phyloP scores from a whole-genome alignment of 768 basidiomycete species.

The Tulasnella sp. region DNA sequence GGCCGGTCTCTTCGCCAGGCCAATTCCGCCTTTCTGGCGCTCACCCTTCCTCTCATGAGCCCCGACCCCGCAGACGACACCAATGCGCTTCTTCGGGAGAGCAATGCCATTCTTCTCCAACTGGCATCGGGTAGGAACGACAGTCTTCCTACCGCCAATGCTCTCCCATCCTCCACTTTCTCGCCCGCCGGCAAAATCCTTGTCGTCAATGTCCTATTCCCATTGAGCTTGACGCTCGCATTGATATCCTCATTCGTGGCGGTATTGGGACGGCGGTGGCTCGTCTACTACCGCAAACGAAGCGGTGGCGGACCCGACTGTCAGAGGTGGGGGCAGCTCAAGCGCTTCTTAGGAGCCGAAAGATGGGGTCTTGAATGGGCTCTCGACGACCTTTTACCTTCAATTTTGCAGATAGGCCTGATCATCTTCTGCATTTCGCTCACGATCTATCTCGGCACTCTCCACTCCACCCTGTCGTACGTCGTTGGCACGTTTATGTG shows the following conservation, averaged over 20 bases:
- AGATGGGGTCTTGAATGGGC: neutral
- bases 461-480: neutral
- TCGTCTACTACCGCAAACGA: neutral
- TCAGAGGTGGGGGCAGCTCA: neutral
- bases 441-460: neutral
- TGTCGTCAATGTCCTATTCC: neutral
- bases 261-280: neutral
- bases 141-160: neutral
- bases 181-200: neutral
- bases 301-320: neutral
- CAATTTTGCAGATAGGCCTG: neutral
- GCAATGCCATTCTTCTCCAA: neutral
- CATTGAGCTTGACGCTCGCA: neutral
- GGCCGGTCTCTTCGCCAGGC: neutral
- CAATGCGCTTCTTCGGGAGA: neutral
- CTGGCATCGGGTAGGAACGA: neutral
- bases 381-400: neutral
- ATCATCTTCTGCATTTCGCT: neutral
- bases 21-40: neutral
- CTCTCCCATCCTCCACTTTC: neutral
- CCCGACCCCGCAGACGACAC: neutral
- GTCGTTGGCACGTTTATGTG: neutral
- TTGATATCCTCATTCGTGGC: neutral
- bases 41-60: neutral
- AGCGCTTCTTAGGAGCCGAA: neutral